Conservation (phyloP, 768 basidiomycete genomes). For the Lentinula sp. region DNA sequence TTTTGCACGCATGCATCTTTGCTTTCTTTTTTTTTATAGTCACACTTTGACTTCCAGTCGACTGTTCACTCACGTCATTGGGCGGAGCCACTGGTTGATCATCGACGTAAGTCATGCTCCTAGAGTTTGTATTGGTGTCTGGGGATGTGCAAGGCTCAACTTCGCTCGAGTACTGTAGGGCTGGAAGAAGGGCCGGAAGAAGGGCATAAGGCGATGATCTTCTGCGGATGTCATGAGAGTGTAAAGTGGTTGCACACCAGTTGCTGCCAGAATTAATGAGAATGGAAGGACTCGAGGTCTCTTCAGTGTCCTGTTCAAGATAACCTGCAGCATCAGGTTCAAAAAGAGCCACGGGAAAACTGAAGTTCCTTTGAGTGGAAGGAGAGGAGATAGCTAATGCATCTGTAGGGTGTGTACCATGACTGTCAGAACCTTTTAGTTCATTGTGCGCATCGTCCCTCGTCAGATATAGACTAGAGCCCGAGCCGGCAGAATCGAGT, state of each 20-base stretch:
- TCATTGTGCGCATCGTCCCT: background rate
- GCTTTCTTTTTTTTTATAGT: conserved; percentile 35
- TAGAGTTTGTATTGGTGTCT: background rate
- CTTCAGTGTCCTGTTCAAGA: background rate
- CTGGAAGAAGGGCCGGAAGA: background rate
- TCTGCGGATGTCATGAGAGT: background rate
- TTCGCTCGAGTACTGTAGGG: background rate
- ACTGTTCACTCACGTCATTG: background rate
- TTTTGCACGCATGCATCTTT: conserved; percentile 48
- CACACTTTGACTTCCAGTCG: background rate
- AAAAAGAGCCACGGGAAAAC: background rate
- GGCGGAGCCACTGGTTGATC: background rate
- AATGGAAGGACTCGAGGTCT: background rate
- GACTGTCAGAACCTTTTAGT: background rate
- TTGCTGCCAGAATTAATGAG: background rate
- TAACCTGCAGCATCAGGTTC: background rate
- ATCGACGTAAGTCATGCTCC: background rate
- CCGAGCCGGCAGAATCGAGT: background rate
- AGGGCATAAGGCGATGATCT: background rate
- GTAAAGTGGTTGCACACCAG: background rate
- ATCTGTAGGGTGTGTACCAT: background rate
- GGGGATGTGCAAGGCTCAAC: no score
- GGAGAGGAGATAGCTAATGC: background rate
- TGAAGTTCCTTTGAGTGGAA: background rate
- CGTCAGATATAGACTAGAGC: background rate